Percentiles rank a stretch among this genome's conserved stretches.
These are phyloP conservation scores for Mallotus repandus DNA, from an alignment of 441 rosid genomes.

Conservation along the genomic window DNA sequence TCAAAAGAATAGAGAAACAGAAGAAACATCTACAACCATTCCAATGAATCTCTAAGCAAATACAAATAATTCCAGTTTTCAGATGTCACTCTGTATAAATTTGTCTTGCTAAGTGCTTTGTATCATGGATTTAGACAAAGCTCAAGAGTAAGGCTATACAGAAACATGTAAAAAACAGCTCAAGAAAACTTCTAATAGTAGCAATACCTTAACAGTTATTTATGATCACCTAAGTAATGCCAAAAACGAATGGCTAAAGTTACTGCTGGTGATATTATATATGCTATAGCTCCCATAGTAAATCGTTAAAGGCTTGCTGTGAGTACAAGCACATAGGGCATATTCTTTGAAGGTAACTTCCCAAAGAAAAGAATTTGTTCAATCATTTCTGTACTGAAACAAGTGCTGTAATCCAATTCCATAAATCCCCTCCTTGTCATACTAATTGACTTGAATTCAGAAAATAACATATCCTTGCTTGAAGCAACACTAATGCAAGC, in stretches of 20 bases:
- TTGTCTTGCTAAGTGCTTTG: constrained; percentile 10
- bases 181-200: constrained; percentile 5
- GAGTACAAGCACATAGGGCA: background rate
- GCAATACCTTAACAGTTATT: constrained; percentile 2
- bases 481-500: constrained; percentile 1
- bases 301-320: background rate
- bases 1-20: too few species aligned
- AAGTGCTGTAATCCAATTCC: background rate
- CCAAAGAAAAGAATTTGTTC: background rate
- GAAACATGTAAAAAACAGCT: constrained; percentile 4
- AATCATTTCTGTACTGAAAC: background rate
- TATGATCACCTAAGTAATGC: constrained; percentile 3
- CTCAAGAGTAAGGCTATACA: background rate
- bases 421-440: background rate
- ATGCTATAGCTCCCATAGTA: constrained; percentile 1
- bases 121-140: background rate
- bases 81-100: constrained; percentile 2
- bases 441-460: background rate
- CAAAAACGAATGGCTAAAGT: background rate
- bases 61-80: constrained; percentile 16
- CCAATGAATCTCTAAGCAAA: constrained; percentile 2
- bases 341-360: background rate
- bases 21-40: background rate
- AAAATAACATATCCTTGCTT: too few species aligned
- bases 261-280: background rate